These are phyloP conservation scores for Colletotrichum falcatum DNA, from an alignment of 2,329 filamentous ascomycete genomes.

Conservation along the genomic window DNA sequence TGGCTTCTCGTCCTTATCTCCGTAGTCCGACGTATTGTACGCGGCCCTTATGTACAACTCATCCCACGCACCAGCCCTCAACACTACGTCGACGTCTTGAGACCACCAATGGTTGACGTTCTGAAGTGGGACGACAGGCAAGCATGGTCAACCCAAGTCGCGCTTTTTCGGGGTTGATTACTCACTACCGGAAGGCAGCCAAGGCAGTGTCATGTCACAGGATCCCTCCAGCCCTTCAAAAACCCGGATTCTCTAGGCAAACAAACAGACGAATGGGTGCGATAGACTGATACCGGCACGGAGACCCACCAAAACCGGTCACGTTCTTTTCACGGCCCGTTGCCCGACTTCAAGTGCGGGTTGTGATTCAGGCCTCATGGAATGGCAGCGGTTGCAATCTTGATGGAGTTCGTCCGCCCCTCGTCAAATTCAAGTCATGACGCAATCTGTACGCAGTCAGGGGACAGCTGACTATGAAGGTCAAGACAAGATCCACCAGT, in stretches of 20 bases:
- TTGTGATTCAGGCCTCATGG: conserved; percentile 37
- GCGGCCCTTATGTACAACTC: conserved; percentile 12
- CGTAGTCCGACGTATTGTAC: not conserved
- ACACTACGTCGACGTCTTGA: not conserved
- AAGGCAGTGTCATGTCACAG: conserved; percentile 25
- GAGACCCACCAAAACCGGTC: conserved; percentile 30
- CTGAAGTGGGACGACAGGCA: conserved; percentile 26
- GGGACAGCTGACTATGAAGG: conserved; percentile 27
- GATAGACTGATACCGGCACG: conserved; percentile 30
- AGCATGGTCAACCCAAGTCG: conserved; percentile 13
- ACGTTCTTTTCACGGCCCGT: conserved; percentile 34
- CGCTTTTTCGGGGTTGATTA: conserved; percentile 10
- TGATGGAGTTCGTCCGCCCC: conserved; percentile 27
- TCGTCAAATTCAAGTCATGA: conserved; percentile 36
- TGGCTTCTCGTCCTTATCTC: not conserved
- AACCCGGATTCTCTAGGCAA: conserved; percentile 5
- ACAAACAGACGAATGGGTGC: conserved; percentile 9
- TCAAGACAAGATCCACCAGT: conserved; percentile 14
- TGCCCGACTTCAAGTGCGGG: conserved; percentile 18
- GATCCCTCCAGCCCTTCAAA: conserved; percentile 9
- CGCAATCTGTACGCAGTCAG: conserved; percentile 28
- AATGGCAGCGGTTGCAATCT: conserved; percentile 30
- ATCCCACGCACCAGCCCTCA: not conserved
- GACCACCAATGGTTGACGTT: conserved; percentile 12
- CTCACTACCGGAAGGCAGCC: conserved; percentile 3